Evolutionary conservation across 768 basidiomycete species (phyloP).

Genomic region (Tremella fuciformis): DNA sequence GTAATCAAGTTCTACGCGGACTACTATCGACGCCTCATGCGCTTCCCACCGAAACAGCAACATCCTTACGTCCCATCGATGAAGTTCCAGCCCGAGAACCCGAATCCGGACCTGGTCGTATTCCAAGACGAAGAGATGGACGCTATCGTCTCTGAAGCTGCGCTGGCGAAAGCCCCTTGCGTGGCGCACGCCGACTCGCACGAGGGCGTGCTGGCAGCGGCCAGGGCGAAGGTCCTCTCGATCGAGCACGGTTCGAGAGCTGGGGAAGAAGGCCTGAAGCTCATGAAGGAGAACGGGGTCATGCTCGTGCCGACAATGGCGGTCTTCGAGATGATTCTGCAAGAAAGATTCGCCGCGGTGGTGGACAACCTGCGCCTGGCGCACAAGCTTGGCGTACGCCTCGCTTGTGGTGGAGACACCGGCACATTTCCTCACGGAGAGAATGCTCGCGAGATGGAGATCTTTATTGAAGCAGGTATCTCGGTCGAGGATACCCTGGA

Average conservation of each 20-base stretch:
- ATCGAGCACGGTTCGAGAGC: constrained; percentile 23
- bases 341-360: not conserved
- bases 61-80: constrained; percentile 9
- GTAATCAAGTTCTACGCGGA: constrained; percentile 35
- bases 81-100: constrained; percentile 10
- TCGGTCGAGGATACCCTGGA: constrained; percentile 19
- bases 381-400: constrained; percentile 18
- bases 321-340: constrained; percentile 9
- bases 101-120: constrained; percentile 13
- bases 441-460: constrained; percentile 22
- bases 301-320: constrained; percentile 27
- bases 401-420: constrained; percentile 28
- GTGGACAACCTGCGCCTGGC: constrained; percentile 14
- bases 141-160: constrained; percentile 26
- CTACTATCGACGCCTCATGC: constrained; percentile 19
- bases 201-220: constrained; percentile 24
- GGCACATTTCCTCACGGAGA: constrained; percentile 26
- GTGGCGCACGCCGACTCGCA: constrained; percentile 18
- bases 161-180: constrained; percentile 19
- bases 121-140: constrained; percentile 27
- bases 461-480: constrained; percentile 24
- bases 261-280: constrained; percentile 5
- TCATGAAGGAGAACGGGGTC: constrained; percentile 24
- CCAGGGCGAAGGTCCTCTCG: constrained; percentile 22
- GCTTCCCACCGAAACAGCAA: constrained; percentile 16